phyloP scores from a whole-genome alignment of 805 yeast genomes.

The Metschnikowia colocasiae region DNA sequence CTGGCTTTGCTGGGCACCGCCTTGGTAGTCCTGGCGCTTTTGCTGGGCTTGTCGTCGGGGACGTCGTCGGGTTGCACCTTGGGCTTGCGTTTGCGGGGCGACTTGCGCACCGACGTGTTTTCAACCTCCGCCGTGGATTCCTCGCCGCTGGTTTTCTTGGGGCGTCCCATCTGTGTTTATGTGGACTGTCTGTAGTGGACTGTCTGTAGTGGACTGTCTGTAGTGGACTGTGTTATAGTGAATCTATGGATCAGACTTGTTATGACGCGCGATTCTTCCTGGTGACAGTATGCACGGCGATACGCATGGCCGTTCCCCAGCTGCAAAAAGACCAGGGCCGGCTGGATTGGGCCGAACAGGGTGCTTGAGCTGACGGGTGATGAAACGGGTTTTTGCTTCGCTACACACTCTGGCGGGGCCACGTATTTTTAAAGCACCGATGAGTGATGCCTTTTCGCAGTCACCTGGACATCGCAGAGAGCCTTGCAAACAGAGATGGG shows the following conservation, averaged over 20 bases:
- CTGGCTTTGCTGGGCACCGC: background rate
- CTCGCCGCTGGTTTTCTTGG: background rate
- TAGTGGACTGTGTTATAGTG: too few species aligned
- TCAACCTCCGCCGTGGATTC: background rate
- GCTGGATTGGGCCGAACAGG: too few species aligned
- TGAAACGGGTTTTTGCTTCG: too few species aligned
- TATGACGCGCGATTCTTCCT: background rate
- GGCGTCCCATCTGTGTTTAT: background rate
- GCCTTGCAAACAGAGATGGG: too few species aligned
- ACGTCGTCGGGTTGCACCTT: background rate
- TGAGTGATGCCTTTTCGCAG: too few species aligned
- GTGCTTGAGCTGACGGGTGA: too few species aligned
- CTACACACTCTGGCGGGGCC: too few species aligned
- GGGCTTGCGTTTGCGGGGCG: slow-evolving; percentile 5
- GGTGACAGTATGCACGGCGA: background rate
- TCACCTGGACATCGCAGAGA: too few species aligned
- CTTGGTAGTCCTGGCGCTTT: background rate
- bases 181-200: background rate
- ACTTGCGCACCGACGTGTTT: background rate
- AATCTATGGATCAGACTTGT: too few species aligned
- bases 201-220: background rate
- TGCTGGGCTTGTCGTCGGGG: background rate
- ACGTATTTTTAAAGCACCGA: too few species aligned
- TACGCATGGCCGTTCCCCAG: background rate
- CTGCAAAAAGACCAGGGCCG: too few species aligned